Base-by-base conservation (phyloP, 495 filamentous ascomycete genomes). In the Schizothecium vesticola region DNA sequence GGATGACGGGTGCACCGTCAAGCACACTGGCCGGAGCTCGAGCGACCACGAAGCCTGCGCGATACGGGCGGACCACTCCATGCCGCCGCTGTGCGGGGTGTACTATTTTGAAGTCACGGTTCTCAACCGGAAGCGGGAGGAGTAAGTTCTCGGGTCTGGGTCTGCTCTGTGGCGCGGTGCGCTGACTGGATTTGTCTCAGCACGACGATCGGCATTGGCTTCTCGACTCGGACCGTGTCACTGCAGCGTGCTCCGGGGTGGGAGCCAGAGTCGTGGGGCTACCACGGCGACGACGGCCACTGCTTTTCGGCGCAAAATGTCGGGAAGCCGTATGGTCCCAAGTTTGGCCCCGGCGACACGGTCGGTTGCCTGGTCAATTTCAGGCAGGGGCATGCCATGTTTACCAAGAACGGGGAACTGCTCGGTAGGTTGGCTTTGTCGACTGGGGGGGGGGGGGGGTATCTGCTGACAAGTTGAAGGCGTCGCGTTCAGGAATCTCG, bases 81-180 rank as follows among this genome's bases (percentile, higher is more conserved):
- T 99, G 89, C 91, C 95, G n/a, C 84, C 88, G 59, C 88, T 96
- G 77, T 93, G 91, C 71, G 95, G 95, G 0, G 90, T 99, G 65
- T 98, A 97, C 79, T 99, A 99, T 77, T 99, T 91, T 78, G 95
- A 99, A 81, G 87, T 97, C 12, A 91, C 88, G n/a, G 88, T 99
- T 63, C 77, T 94, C 57, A 89, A 90, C 3, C 91, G 90, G 72
- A 91, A 90, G 70, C 90, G 92, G 79, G 94, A 97, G 73, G 92
- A 93, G 93, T 96, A 85, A 67, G 91, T 84, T 51, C 12, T 24
- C n/a, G 23, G 22, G 3, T 51, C 9, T 19, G 6, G 19, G 29
- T 11, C n/a, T 56, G 16, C 29, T n/a, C 19, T n/a, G 1, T 24
- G 61, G 16, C 3, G 23, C 13, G 33, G 13, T 16, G 31, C 67